Base-by-base conservation (phyloP, 495 filamentous ascomycete species). In the Collariella sp. region DNA sequence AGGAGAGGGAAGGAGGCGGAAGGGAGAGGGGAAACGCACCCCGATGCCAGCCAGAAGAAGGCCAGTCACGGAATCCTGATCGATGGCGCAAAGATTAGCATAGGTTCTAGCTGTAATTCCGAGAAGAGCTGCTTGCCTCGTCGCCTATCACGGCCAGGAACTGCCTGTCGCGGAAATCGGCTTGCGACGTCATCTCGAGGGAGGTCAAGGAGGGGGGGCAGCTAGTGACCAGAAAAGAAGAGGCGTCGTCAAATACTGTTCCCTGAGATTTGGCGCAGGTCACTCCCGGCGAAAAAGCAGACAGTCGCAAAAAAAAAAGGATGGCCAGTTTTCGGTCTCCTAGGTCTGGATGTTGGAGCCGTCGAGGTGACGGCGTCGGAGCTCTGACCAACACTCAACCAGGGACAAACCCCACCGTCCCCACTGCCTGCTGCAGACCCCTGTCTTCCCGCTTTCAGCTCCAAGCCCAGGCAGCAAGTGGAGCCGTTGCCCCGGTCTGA, bases 131-230 rank as follows among this genome's bases (percentile, higher is more conserved):
- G 49, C 70, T 70, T 67, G 94, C 93, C 83, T 97, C 93, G 72
- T 99, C 94, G 34, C 91, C 91, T 62, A 99, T 97, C 26, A 97
- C 91, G 45, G 93, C 94, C 46, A 97, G 81, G 73, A 99, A 95
- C 69, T 97, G 86, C 59, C 94, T 81, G 72, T 96, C 88, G 74
- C 95, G 87, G 71, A 83, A 86, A 46, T 80, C 76, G 40, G 81
- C 77, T 18, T 81, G 70, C 24, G 80, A 73, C 56, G 79, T 67
- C 66, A 83, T 80, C 22, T 16, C 47, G 35, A 16, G 42, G 18
- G 40, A 26, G 11, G 31, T 43, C 19, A 19, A n/a, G 15, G 36
- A 6, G 24, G 22, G 0, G 42, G n/a, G 19, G 51, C 31, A 53
- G 46, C 46, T 13, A 12, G 13, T 2, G 13, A 18, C 1, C 18